Evolutionary conservation across 1,284 basidiomycete species (phyloP).

Genomic region (Trichosporon ovoides): DNA sequence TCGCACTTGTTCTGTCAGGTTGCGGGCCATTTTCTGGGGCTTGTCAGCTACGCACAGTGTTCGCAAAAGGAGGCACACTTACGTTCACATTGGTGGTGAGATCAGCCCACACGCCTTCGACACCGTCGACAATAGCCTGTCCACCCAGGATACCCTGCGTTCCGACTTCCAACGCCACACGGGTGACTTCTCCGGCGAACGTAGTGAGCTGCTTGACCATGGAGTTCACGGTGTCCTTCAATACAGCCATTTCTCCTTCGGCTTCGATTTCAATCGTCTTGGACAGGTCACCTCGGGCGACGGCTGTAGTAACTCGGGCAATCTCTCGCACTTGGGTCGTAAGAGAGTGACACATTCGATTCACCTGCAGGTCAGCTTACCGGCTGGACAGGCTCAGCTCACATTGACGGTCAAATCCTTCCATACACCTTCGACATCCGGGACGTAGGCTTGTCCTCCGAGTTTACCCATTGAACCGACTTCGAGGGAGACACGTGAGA

Average conservation of each 20-base stretch:
- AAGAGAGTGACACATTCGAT: constrained; percentile 86
- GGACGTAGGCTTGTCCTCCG: constrained; percentile 81
- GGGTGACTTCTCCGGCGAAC: constrained; percentile 90
- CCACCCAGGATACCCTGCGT: constrained; percentile 89
- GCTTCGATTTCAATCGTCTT: constrained; percentile 62
- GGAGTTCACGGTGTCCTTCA: constrained; percentile 60
- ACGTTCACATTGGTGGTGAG: constrained; percentile 83
- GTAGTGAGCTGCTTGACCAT: constrained; percentile 87
- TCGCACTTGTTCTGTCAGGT: constrained; percentile 93
- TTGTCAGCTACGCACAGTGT: constrained; percentile 16
- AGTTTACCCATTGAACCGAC: constrained; percentile 86
- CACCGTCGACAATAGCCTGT: constrained; percentile 84
- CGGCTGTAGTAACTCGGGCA: constrained; percentile 85
- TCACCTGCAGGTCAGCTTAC: constrained; percentile 58
- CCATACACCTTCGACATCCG: constrained; percentile 94
- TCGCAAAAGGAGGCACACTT: constrained; percentile 33
- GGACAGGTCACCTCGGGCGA: constrained; percentile 58
- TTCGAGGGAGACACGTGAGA: constrained; percentile 90
- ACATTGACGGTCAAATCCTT: constrained; percentile 84
- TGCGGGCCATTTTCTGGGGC: constrained; percentile 75
- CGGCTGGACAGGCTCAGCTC: constrained; percentile 39
- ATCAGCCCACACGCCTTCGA: constrained; percentile 91
- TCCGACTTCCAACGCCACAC: constrained; percentile 87
- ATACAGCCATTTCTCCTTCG: constrained; percentile 83
- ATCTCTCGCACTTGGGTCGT: constrained; percentile 93